These are phyloP conservation scores for Naumovozyma baii DNA, from an alignment of 805 yeast genomes.

Conservation along the genomic window DNA sequence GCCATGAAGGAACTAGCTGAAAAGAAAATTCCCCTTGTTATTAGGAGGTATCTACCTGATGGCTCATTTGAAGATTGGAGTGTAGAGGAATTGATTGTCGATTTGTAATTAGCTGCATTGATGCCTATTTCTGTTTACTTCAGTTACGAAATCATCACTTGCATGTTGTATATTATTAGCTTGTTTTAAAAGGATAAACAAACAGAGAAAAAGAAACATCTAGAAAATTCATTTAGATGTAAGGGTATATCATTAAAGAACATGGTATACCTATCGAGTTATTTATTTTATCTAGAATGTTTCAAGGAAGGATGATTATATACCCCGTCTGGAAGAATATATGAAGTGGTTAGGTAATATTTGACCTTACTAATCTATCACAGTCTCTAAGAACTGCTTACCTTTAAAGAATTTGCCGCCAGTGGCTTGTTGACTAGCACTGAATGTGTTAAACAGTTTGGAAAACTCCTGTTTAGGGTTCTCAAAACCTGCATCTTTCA, in stretches of 20 bases:
- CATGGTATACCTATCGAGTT: too few species aligned
- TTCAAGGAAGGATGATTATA: too few species aligned
- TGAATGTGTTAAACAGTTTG: slow-evolving; percentile 44
- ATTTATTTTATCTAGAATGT: too few species aligned
- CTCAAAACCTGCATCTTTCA: slow-evolving; percentile 38
- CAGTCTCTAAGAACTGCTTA: slow-evolving; percentile 50
- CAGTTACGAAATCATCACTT: too few species aligned
- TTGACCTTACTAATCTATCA: slow-evolving; percentile 23
- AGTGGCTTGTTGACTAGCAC: slow-evolving; percentile 42
- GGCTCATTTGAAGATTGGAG: slow-evolving; percentile 98
- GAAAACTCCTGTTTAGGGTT: slow-evolving; percentile 37
- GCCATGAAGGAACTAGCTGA: slow-evolving; percentile 96
- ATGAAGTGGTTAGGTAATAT: too few species aligned
- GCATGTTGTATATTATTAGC: neutral
- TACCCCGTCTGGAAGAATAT: too few species aligned
- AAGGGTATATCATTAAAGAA: too few species aligned
- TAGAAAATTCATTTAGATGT: too few species aligned
- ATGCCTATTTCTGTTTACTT: slow-evolving; percentile 1
- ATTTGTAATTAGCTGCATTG: slow-evolving; percentile 35
- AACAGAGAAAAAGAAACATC: neutral
- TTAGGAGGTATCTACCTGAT: slow-evolving; percentile 93
- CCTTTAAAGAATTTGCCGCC: slow-evolving; percentile 54
- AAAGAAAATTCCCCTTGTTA: slow-evolving; percentile 87
- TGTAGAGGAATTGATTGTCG: slow-evolving; percentile 92
- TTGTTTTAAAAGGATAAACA: neutral